Conservation (phyloP, 805 yeast genomes). For the Schizosaccharomyces osmophilus region DNA sequence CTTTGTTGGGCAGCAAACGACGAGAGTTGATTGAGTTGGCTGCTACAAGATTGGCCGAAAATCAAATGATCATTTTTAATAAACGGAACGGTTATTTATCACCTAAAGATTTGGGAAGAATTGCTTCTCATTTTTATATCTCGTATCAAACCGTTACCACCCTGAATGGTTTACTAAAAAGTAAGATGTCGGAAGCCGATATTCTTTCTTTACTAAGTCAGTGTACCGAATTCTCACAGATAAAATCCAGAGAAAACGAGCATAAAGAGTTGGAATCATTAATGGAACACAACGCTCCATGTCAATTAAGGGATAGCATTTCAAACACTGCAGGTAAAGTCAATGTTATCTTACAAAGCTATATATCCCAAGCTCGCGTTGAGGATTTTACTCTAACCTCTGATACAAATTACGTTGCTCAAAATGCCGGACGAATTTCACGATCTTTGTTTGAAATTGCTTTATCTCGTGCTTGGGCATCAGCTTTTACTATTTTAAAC, state of each 20-base stretch:
- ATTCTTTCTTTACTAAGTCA: conserved; percentile 65
- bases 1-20: conserved; percentile 46
- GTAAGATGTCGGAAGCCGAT: conserved; percentile 78
- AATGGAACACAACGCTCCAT: conserved; percentile 27
- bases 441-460: conserved; percentile 77
- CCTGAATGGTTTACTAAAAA: conserved; percentile 63
- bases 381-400: conserved; percentile 63
- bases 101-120: conserved; percentile 75
- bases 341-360: conserved; percentile 67
- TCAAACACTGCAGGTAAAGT: conserved; percentile 70
- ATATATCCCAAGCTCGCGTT: conserved; percentile 47
- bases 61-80: conserved; percentile 86
- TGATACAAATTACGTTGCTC: conserved; percentile 83
- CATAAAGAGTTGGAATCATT: conserved; percentile 41
- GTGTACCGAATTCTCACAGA: conserved; percentile 82
- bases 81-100: conserved; percentile 57
- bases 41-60: conserved; percentile 55
- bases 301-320: conserved; percentile 57
- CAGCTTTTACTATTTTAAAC: conserved; percentile 48
- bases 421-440: conserved; percentile 78
- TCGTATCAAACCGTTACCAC: conserved; percentile 67
- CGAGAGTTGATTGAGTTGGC: conserved; percentile 54
- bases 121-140: conserved; percentile 82
- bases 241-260: conserved; percentile 77
- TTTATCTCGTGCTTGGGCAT: conserved; percentile 64